Percentiles rank a stretch among this genome's conserved stretches.
Conservation (phyloP, 83 land plant species). For the Picea engelmannii region DNA sequence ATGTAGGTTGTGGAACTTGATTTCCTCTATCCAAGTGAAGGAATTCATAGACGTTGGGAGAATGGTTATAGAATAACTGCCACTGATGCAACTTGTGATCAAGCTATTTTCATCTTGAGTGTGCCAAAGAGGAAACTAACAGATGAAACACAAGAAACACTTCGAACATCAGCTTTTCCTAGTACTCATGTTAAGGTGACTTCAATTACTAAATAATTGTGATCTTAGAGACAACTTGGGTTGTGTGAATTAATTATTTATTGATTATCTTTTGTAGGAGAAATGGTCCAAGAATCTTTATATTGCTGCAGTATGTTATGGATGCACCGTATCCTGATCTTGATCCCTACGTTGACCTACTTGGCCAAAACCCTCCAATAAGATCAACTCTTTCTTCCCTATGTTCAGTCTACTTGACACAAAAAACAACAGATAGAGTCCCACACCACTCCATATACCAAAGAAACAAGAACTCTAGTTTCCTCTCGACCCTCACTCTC, state of each 20-base stretch:
- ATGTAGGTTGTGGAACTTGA: conserved; percentile 71
- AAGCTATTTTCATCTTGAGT: conserved; percentile 42
- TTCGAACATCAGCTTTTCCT: conserved; percentile 80
- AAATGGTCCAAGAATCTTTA: conserved; percentile 50
- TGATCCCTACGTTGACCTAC: not conserved
- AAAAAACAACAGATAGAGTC: too few relatives aligned
- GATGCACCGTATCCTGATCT: conserved; percentile 34
- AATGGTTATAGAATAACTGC: conserved; percentile 73
- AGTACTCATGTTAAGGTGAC: conserved; percentile 80
- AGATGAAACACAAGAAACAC: conserved; percentile 84
- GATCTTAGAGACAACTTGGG: not conserved
- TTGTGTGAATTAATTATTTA: not conserved
- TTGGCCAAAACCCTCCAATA: too few relatives aligned
- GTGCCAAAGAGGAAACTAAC: conserved; percentile 47
- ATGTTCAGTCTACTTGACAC: too few relatives aligned
- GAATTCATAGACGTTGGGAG: conserved; percentile 77
- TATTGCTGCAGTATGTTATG: conserved; percentile 39
- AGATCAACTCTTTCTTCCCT: too few relatives aligned
- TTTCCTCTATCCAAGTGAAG: conserved; percentile 76
- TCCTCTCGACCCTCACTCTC: too few relatives aligned
- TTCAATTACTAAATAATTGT: not conserved
- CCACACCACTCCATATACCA: too few relatives aligned
- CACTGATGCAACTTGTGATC: conserved; percentile 59
- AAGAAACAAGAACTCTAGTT: too few relatives aligned
- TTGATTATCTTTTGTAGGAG: conserved; percentile 24